Evolutionary conservation across 2,329 filamentous ascomycete species (phyloP).

Genomic region (Exophiala spinifera): DNA sequence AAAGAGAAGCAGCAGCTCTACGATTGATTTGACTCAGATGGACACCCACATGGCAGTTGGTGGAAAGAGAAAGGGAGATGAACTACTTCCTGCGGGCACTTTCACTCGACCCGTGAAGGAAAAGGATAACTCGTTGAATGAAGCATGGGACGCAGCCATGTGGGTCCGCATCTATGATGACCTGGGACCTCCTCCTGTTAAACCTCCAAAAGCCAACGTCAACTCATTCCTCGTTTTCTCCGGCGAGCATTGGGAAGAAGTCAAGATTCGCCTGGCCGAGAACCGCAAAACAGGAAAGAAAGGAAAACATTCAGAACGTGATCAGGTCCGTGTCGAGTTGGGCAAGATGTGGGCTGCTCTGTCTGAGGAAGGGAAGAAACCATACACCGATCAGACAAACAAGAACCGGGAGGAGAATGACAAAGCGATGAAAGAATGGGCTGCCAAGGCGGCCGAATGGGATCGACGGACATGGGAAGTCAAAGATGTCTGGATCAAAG

Average conservation of each 20-base stretch:
- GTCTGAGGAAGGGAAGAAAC: conserved; percentile 65
- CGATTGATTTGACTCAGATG: conserved; percentile 38
- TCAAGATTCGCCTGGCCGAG: conserved; percentile 65
- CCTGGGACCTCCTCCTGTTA: conserved; percentile 72
- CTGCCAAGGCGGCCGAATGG: conserved; percentile 59
- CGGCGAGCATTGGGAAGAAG: conserved; percentile 65
- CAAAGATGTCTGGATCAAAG: conserved; percentile 39
- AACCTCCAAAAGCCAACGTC: conserved; percentile 68
- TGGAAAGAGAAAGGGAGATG: conserved; percentile 30
- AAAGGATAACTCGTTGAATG: conserved; percentile 35
- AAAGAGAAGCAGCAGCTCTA: conserved; percentile 10
- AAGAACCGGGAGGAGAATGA: conserved; percentile 68
- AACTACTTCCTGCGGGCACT: conserved; percentile 28
- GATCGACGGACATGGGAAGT: conserved; percentile 38
- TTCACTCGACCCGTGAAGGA: conserved; percentile 28
- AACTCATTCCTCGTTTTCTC: conserved; percentile 91
- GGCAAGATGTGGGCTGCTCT: conserved; percentile 90
- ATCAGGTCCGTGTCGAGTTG: conserved; percentile 78
- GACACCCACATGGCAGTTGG: conserved; percentile 27
- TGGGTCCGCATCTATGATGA: conserved; percentile 54
- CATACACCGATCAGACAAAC: conserved; percentile 72
- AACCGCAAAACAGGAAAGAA: conserved; percentile 51
- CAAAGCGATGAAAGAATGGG: conserved; percentile 66
- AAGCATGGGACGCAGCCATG: conserved; percentile 57
- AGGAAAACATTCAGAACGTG: conserved; percentile 60